Evolutionary conservation across 257 asterid genomes (phyloP), one percentile per base, ranked within the genome.

Genomic region (Solanum corneliomulleri): DNA sequence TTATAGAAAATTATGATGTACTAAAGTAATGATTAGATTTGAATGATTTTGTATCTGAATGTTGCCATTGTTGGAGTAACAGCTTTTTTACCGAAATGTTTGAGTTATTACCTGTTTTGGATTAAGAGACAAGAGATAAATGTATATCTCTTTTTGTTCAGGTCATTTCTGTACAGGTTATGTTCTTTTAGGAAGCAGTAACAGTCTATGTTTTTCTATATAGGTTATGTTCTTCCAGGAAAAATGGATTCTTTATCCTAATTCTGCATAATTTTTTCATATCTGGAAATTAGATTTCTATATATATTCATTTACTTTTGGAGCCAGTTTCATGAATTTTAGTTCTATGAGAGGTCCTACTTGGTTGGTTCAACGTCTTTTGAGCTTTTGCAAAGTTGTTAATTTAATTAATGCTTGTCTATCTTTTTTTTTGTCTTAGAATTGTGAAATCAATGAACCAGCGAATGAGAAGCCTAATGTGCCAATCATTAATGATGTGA

Each of bases 381-480:
- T 49, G 42, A 71, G 71, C n/a, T 85, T 56, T 71, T 71, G 45
- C 62, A 44, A 77, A 44, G 39, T 77, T 44, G n/a, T 77, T 77
- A 3, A 41, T 70, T 74, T 44, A 76, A 64, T 29, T 78, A 7
- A 75, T 21, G n/a, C 45, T 47, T 81, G 86, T 78, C 44, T 3
- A 86, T 77, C 49, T 86, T 6, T 62, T 62, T 62, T 62, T 56
- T 90, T 83, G 85, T 81, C 74, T 9, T 82, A 96, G 99, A 96
- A 86, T 91, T 94, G 95, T 88, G 98, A 94, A 89, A 77, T 88
- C 90, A 78, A 89, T 23, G 91, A 92, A 76, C 90, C 99, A 15
- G 70, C 90, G 91, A 93, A 94, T 92, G 98, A 96, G 49, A 94
- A 89, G 89, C 98, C 98, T 86, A 72, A 58, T 90, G 92, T 94